Conservation (phyloP, 1,139 yeast genomes). For the Debaryomycetaceae sp. region DNA sequence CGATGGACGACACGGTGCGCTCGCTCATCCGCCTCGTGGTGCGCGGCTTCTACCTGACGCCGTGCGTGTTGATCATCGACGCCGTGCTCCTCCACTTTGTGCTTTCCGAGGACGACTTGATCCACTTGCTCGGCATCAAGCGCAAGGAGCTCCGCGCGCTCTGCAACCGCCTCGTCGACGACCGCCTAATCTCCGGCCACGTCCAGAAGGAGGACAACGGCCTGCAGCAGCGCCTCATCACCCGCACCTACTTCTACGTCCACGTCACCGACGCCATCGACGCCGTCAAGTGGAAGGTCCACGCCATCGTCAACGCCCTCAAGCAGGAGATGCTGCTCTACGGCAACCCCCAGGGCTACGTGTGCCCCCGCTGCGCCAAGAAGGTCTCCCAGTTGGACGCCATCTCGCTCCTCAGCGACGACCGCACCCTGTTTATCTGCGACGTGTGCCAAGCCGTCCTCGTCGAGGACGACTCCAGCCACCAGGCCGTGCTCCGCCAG, state of each 20-base stretch:
- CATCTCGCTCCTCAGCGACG: slow-evolving; percentile 67
- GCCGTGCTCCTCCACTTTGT: slow-evolving; percentile 88
- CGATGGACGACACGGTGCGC: slow-evolving; percentile 34
- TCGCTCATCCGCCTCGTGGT: slow-evolving; percentile 48
- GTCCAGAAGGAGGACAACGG: slow-evolving; percentile 72
- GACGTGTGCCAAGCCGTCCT: slow-evolving; percentile 71
- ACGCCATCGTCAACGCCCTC: slow-evolving; percentile 65
- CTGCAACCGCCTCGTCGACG: slow-evolving; percentile 76
- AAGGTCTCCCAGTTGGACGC: slow-evolving; percentile 85
- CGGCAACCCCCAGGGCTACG: slow-evolving; percentile 88
- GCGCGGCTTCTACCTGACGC: slow-evolving; percentile 78
- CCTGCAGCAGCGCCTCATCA: slow-evolving; percentile 48
- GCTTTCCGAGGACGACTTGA: slow-evolving; percentile 86
- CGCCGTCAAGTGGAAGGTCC: slow-evolving; percentile 93
- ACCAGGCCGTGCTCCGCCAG: slow-evolving; percentile 73
- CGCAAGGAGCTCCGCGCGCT: slow-evolving; percentile 78
- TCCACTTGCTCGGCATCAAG: slow-evolving; percentile 69
- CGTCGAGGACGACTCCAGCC: slow-evolving; percentile 80
- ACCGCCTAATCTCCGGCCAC: slow-evolving; percentile 56
- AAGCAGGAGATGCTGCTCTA: slow-evolving; percentile 74
- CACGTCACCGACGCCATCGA: slow-evolving; percentile 92
- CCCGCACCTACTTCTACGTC: slow-evolving; percentile 75
- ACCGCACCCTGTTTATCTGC: slow-evolving; percentile 71
- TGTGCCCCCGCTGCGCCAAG: slow-evolving; percentile 77
- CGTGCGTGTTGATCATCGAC: slow-evolving; percentile 77